Conservation (phyloP, 306 rosid species). For the Sicyos baderoa region DNA sequence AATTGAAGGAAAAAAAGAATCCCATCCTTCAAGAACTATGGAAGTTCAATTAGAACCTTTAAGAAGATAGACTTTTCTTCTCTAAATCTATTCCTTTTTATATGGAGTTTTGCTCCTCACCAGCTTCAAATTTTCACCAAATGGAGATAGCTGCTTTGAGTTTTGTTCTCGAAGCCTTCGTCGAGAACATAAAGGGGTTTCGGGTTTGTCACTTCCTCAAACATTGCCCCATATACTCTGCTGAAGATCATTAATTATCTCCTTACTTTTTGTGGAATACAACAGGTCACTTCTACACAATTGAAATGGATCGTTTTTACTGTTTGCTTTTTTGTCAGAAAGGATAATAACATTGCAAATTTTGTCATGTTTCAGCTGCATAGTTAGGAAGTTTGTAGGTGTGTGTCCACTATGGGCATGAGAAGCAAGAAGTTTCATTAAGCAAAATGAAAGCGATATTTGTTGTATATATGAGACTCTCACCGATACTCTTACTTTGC, state of each 20-base stretch:
- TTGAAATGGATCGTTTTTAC: background rate
- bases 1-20: slow-evolving; percentile 37
- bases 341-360: slow-evolving; percentile 3
- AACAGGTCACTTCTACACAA: background rate
- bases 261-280: background rate
- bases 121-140: background rate
- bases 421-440: slow-evolving; percentile 14
- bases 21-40: slow-evolving; percentile 46
- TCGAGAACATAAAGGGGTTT: too few species aligned
- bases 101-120: slow-evolving; percentile 15
- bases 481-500: slow-evolving; percentile 1
- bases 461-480: slow-evolving; percentile 12
- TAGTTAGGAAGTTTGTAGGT: slow-evolving; percentile 5
- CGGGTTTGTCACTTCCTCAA: background rate
- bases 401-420: slow-evolving; percentile 10
- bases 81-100: slow-evolving; percentile 4
- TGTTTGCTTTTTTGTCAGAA: background rate
- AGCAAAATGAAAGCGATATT: slow-evolving; percentile 7
- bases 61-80: background rate
- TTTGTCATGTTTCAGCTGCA: slow-evolving; percentile 17
- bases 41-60: slow-evolving; percentile 86
- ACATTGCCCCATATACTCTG: background rate
- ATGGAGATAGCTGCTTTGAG: slow-evolving; percentile 2
- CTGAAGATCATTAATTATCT: background rate
- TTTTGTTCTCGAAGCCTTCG: slow-evolving; percentile 4